Conservation (phyloP, 345 rosid genomes). For the Abelmoschus esculentus region DNA sequence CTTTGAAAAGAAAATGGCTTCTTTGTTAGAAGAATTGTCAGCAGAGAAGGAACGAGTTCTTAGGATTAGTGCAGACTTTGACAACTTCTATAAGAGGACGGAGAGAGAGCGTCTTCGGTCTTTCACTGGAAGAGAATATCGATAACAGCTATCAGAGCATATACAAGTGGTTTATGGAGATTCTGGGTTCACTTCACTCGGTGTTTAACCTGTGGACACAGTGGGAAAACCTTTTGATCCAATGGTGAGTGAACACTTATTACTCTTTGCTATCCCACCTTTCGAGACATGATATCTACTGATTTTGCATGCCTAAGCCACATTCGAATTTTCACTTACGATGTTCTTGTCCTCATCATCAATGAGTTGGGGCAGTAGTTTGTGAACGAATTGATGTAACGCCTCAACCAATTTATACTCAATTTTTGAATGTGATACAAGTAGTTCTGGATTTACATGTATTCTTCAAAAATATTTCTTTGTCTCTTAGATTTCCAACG, state of each 20-base stretch:
- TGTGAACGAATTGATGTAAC: neutral
- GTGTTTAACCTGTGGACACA: constrained; percentile 84
- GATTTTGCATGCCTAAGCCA: neutral
- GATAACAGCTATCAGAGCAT: constrained; percentile 85
- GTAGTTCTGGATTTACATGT: too few relatives aligned
- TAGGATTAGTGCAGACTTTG: too few relatives aligned
- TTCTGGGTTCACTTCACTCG: constrained; percentile 63
- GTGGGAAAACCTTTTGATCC: constrained; percentile 85
- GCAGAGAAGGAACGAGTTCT: too few relatives aligned
- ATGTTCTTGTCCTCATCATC: neutral
- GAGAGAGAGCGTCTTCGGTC: too few relatives aligned
- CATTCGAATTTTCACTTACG: too few relatives aligned
- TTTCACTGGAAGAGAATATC: constrained; percentile 89
- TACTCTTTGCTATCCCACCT: constrained; percentile 16
- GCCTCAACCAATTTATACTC: too few relatives aligned
- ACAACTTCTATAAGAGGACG: too few relatives aligned
- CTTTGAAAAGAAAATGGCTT: too few relatives aligned
- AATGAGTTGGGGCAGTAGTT: neutral
- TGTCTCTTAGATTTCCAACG: too few relatives aligned
- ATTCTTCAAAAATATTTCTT: too few relatives aligned
- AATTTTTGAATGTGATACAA: too few relatives aligned
- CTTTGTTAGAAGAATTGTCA: too few relatives aligned
- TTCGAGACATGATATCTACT: neutral
- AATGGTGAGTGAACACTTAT: constrained; percentile 50
- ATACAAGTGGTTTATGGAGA: constrained; percentile 77